These are phyloP conservation scores for Haematococcus lacustris DNA, from an alignment of 139 green algal genomes.

Conservation along the genomic window DNA sequence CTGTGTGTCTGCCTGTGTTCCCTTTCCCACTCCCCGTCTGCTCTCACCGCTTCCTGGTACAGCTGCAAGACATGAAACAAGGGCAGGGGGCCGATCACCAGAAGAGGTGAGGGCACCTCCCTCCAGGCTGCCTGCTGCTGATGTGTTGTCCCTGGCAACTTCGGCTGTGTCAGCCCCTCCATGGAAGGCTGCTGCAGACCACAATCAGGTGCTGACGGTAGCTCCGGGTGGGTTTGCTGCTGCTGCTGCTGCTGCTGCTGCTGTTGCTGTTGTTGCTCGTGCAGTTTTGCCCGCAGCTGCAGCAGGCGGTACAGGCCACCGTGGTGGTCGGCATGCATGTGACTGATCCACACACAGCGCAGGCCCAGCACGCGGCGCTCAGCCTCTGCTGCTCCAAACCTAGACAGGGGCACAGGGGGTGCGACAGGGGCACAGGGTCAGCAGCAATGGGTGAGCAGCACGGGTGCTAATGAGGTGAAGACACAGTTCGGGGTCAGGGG, in stretches of 20 bases:
- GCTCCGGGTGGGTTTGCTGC: background rate
- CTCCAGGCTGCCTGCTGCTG: background rate
- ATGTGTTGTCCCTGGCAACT: too few species aligned
- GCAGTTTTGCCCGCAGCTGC: constrained; percentile 37
- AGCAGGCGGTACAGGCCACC: constrained; percentile 71
- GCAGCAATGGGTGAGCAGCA: too few species aligned
- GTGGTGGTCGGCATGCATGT: constrained; percentile 98
- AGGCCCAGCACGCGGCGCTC: constrained; percentile 23
- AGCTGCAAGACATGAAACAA: constrained; percentile 60
- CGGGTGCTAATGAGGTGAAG: background rate
- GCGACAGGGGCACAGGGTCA: background rate
- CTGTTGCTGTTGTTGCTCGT: constrained; percentile 19
- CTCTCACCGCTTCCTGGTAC: constrained; percentile 51
- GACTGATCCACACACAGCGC: constrained; percentile 77
- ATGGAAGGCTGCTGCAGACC: background rate
- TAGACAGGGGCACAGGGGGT: background rate
- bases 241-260: background rate
- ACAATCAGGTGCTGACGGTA: background rate
- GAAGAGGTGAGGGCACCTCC: constrained; percentile 38
- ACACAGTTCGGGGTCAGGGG: background rate
- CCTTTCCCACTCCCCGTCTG: too few species aligned
- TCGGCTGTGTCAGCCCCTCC: too few species aligned
- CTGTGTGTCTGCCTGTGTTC: too few species aligned
- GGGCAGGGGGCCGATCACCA: constrained; percentile 74
- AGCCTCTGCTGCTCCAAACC: constrained; percentile 15